Conservation (phyloP, 2,329 filamentous ascomycete genomes). For the Sphaerulina vaccinii region DNA sequence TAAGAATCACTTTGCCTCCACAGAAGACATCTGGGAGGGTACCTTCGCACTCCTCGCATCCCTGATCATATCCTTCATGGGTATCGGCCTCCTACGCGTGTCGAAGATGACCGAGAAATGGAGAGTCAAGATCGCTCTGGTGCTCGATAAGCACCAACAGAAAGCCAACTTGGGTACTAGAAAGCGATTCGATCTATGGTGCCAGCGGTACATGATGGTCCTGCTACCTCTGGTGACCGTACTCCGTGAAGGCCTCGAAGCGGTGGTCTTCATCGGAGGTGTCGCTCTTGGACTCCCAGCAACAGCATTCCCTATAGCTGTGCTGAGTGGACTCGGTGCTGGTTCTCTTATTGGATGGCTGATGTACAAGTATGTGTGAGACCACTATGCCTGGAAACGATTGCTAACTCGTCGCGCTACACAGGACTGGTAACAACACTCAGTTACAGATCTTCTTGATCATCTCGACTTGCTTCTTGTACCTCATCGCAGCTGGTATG, state of each 20-base stretch:
- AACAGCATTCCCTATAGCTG: slow-evolving; percentile 72
- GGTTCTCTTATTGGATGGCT: slow-evolving; percentile 68
- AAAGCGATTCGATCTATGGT: slow-evolving; percentile 59
- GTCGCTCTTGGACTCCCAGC: slow-evolving; percentile 76
- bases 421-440: slow-evolving; percentile 60
- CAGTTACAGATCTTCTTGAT: slow-evolving; percentile 77
- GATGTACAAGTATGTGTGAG: slow-evolving; percentile 76
- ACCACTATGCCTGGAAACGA: no score
- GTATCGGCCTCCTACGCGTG: slow-evolving; percentile 74
- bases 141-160: slow-evolving; percentile 58
- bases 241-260: slow-evolving; percentile 82
- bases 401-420: slow-evolving; percentile 13
- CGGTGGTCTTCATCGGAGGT: slow-evolving; percentile 80
- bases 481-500: slow-evolving; percentile 79
- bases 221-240: slow-evolving; percentile 82
- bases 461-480: slow-evolving; percentile 76
- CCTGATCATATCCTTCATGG: slow-evolving; percentile 79
- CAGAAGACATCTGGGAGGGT: slow-evolving; percentile 79
- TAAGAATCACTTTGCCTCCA: slow-evolving; percentile 62
- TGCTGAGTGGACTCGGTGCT: slow-evolving; percentile 67
- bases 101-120: slow-evolving; percentile 84
- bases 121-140: slow-evolving; percentile 75
- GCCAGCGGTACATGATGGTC: slow-evolving; percentile 83
- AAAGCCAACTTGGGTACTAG: slow-evolving; percentile 39
- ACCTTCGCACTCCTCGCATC: slow-evolving; percentile 72